phyloP scores from a whole-genome alignment of 257 asterid species.

The Fraxinus cuspidata region DNA sequence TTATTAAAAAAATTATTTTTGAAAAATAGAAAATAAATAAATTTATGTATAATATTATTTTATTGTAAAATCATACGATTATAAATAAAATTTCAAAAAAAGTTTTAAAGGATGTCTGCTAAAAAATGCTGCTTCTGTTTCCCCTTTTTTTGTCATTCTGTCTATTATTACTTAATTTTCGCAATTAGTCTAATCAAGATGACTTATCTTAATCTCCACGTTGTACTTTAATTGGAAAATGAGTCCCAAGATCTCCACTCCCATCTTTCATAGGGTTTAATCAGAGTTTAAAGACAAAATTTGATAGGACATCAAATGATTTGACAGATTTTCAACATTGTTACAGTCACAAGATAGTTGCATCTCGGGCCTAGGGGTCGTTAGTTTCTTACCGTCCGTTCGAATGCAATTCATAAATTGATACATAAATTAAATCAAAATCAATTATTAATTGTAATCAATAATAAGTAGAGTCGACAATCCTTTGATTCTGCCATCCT shows the following conservation, averaged over 20 bases:
- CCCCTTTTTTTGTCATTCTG: background rate
- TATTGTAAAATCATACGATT: no score
- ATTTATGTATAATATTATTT: no score
- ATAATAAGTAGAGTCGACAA: slow-evolving; percentile 37
- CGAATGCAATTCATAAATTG: slow-evolving; percentile 7
- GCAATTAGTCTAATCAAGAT: slow-evolving; percentile 39
- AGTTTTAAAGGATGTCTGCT: no score
- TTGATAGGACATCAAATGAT: slow-evolving; percentile 29
- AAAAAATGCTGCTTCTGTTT: no score
- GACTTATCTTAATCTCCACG: slow-evolving; percentile 36
- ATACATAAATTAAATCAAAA: no score
- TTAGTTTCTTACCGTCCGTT: slow-evolving; percentile 16
- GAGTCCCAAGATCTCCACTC: slow-evolving; percentile 21
- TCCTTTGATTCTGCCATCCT: slow-evolving; percentile 36
- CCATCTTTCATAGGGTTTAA: slow-evolving; percentile 14
- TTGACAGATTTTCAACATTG: background rate
- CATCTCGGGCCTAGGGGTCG: background rate
- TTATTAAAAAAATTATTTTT: no score
- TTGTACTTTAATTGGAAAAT: slow-evolving; percentile 36
- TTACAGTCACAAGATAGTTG: background rate
- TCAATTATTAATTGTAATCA: background rate
- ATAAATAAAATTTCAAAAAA: no score
- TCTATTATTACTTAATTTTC: background rate
- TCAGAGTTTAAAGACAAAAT: slow-evolving; percentile 16
- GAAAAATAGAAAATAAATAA: no score